Evolutionary conservation across 2,329 filamentous ascomycete species (phyloP).

Genomic region (Cordyceps farinosa): DNA sequence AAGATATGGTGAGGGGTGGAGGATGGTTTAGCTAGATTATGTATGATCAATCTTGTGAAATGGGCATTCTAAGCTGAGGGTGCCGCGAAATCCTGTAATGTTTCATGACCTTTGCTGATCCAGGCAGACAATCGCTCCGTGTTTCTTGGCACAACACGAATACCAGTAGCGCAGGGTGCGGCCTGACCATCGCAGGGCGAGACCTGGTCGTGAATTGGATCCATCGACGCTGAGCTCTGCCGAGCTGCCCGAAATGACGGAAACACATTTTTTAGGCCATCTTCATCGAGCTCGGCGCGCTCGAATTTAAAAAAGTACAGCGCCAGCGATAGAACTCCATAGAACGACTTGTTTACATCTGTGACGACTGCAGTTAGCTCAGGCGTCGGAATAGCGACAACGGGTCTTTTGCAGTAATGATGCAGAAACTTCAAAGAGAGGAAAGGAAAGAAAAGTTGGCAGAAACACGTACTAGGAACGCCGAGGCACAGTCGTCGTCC

Average conservation of each 20-base stretch:
- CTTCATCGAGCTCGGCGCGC: constrained; percentile 6
- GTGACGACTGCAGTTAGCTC: constrained; percentile 1
- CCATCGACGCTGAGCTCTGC: constrained; percentile 15
- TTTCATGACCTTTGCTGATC: neutral
- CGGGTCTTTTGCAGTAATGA: no score
- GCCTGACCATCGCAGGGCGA: constrained; percentile 9
- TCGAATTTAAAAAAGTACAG: constrained; percentile 18
- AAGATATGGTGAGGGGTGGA: neutral
- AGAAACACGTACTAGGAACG: constrained; percentile 12
- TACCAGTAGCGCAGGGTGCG: constrained; percentile 13
- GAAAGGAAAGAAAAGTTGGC: no score
- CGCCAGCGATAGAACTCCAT: constrained; percentile 8
- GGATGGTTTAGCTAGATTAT: no score
- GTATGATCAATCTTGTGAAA: neutral
- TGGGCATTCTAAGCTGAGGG: neutral
- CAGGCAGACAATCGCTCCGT: constrained; percentile 1
- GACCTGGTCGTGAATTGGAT: constrained; percentile 10
- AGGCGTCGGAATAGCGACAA: neutral
- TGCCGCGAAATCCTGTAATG: neutral
- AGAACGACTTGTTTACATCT: constrained; percentile 8
- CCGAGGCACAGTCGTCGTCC: constrained; percentile 17
- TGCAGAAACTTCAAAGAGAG: no score
- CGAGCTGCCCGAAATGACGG: constrained; percentile 15
- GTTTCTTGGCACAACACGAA: constrained; percentile 11
- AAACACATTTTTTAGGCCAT: constrained; percentile 8